These are phyloP conservation scores for Heritiera fomes DNA, from an alignment of 345 rosid species.

Conservation along the genomic window DNA sequence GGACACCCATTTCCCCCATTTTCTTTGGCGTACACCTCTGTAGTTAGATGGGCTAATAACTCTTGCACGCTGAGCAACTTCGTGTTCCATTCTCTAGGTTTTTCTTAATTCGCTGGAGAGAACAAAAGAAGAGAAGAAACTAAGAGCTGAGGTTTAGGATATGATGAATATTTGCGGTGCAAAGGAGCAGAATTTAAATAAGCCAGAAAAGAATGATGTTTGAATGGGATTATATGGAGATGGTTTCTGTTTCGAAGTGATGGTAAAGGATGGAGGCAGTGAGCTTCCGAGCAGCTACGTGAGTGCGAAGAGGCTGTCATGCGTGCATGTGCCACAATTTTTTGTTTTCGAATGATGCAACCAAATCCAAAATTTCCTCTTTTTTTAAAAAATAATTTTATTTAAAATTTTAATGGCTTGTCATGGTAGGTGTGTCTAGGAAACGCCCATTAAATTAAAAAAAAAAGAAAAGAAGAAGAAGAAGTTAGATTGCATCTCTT, in stretches of 20 bases:
- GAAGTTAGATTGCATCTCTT: too few relatives aligned
- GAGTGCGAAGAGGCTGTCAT: slow-evolving; percentile 34
- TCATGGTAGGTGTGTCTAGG: slow-evolving; percentile 10
- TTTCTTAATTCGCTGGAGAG: too few relatives aligned
- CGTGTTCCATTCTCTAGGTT: not conserved
- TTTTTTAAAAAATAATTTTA: not conserved
- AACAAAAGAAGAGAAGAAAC: not conserved
- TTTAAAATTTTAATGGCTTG: not conserved
- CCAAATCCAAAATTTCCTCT: not conserved
- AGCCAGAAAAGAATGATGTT: not conserved
- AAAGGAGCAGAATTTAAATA: not conserved
- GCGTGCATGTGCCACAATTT: slow-evolving; percentile 26
- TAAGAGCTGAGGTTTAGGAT: not conserved
- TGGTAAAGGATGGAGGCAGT: slow-evolving; percentile 8
- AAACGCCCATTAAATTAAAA: not conserved
- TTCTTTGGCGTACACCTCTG: slow-evolving; percentile 82
- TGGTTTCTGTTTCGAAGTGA: not conserved
- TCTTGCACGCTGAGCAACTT: slow-evolving; percentile 24
- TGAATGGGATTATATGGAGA: not conserved
- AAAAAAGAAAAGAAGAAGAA: not conserved
- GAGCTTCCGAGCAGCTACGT: slow-evolving; percentile 52
- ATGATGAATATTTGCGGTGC: not conserved
- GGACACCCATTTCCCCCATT: slow-evolving; percentile 99
- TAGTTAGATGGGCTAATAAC: slow-evolving; percentile 32
- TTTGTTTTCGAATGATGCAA: slow-evolving; percentile 6